A percentile compares a stretch with the other conserved stretches of the same genome.
Evolutionary conservation across 2,329 filamentous ascomycete species (phyloP).

Genomic region (Sporothrix brasiliensis): DNA sequence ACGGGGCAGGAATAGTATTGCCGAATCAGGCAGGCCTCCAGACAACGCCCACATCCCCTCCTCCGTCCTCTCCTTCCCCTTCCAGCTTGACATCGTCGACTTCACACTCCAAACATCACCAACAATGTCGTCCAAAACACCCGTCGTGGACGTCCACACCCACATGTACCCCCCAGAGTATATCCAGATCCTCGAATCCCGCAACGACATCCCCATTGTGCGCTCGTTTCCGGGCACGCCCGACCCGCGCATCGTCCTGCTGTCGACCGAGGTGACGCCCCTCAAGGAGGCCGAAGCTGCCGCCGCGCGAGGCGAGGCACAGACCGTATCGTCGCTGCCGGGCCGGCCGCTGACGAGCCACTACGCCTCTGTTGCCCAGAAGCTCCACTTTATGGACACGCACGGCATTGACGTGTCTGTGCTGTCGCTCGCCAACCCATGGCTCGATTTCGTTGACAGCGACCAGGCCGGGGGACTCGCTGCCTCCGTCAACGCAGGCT

Average conservation of each 20-base stretch:
- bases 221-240: slow-evolving; percentile 59
- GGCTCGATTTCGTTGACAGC: slow-evolving; percentile 79
- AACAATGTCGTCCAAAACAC: slow-evolving; percentile 14
- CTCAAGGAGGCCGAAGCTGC: slow-evolving; percentile 55
- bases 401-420: slow-evolving; percentile 83
- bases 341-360: slow-evolving; percentile 82
- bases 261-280: slow-evolving; percentile 50
- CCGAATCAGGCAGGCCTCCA: slow-evolving; percentile 1
- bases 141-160: slow-evolving; percentile 67
- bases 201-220: slow-evolving; percentile 69
- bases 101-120: not conserved
- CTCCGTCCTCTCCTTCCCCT: not conserved
- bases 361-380: slow-evolving; percentile 78
- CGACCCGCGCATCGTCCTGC: slow-evolving; percentile 67
- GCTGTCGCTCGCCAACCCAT: slow-evolving; percentile 88
- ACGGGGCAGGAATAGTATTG: not conserved
- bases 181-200: slow-evolving; percentile 61
- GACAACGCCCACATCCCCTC: not conserved
- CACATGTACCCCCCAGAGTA: slow-evolving; percentile 71
- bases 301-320: slow-evolving; percentile 47
- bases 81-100: not conserved
- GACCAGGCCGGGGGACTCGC: slow-evolving; percentile 66
- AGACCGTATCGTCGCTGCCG: slow-evolving; percentile 57
- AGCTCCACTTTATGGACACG: slow-evolving; percentile 83
- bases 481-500: slow-evolving; percentile 72